Conservation (phyloP, 2,329 filamentous ascomycete genomes). For the Monosporascus sp. region DNA sequence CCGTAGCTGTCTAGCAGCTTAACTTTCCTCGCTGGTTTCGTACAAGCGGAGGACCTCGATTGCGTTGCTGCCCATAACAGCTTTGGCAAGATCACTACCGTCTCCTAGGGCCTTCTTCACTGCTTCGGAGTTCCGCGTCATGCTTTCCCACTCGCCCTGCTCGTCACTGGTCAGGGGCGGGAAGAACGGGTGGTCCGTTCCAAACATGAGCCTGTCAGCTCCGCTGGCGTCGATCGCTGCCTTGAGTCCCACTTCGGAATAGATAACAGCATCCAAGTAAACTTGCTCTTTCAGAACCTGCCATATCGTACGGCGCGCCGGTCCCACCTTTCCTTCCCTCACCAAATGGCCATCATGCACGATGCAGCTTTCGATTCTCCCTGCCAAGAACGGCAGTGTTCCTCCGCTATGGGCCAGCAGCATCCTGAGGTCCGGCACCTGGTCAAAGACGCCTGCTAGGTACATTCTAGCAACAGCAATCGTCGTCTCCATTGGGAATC, state of each 20-base stretch:
- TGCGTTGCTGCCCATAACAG: constrained; percentile 29
- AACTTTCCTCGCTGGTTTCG: constrained; percentile 6
- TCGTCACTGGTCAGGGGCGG: constrained; percentile 63
- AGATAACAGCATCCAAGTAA: constrained; percentile 82
- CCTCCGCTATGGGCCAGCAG: constrained; percentile 85
- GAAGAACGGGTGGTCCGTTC: constrained; percentile 81
- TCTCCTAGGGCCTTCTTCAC: constrained; percentile 26
- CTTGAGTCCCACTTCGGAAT: constrained; percentile 67
- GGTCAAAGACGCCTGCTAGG: constrained; percentile 79
- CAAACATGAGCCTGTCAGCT: constrained; percentile 69
- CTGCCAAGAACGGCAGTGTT: constrained; percentile 82
- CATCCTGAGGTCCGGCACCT: constrained; percentile 62
- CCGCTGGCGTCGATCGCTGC: constrained; percentile 66
- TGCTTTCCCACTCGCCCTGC: constrained; percentile 64
- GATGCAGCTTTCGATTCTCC: constrained; percentile 82
- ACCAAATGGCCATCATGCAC: constrained; percentile 74
- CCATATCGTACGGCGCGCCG: constrained; percentile 47
- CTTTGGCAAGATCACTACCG: constrained; percentile 18
- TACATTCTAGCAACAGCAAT: constrained; percentile 86
- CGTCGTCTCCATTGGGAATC: constrained; percentile 89
- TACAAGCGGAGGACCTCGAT: constrained; percentile 21
- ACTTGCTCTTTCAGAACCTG: constrained; percentile 64
- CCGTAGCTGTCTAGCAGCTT: background rate
- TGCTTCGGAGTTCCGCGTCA: constrained; percentile 47
- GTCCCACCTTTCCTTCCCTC: constrained; percentile 50